Evolutionary conservation across 2,329 filamentous ascomycete genomes (phyloP).

Genomic region (Aspergillus ruber): DNA sequence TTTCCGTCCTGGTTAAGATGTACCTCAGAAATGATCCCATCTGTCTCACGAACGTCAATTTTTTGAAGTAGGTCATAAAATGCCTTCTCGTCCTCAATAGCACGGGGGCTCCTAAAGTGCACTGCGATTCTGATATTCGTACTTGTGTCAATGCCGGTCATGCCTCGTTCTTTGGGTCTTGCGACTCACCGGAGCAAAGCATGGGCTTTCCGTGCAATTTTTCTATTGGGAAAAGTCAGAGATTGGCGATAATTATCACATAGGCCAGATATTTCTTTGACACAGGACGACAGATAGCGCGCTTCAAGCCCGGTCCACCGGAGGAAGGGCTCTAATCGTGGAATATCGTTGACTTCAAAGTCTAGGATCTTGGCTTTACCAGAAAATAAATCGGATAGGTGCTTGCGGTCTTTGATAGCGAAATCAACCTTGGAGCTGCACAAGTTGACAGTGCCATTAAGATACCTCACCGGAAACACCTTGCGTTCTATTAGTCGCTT

Average conservation of each 20-base stretch:
- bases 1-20: conserved; percentile 7
- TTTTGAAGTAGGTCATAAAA: conserved; percentile 6
- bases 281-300: conserved; percentile 6
- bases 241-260: conserved; percentile 1
- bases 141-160: neutral
- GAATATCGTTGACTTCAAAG: conserved; percentile 4
- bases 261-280: conserved; percentile 8
- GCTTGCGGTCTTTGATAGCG: conserved; percentile 7
- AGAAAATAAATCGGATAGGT: conserved; percentile 3
- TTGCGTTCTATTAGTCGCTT: neutral
- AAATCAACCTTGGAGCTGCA: conserved; percentile 3
- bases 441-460: conserved; percentile 1
- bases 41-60: conserved; percentile 4
- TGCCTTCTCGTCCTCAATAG: neutral
- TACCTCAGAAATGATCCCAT: conserved; percentile 8
- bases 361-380: conserved; percentile 4
- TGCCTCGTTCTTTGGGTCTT: neutral
- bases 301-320: conserved; percentile 2
- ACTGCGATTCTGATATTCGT: conserved; percentile 3
- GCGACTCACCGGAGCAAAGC: conserved; percentile 6
- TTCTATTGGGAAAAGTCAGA: conserved; percentile 1
- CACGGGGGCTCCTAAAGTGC: conserved; percentile 5
- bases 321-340: conserved; percentile 5
- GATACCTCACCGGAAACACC: conserved; percentile 5
- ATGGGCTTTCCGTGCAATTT: conserved; percentile 6